phyloP scores from a whole-genome alignment of 352 stramenopile species.

The Lagenidium giganteum region DNA sequence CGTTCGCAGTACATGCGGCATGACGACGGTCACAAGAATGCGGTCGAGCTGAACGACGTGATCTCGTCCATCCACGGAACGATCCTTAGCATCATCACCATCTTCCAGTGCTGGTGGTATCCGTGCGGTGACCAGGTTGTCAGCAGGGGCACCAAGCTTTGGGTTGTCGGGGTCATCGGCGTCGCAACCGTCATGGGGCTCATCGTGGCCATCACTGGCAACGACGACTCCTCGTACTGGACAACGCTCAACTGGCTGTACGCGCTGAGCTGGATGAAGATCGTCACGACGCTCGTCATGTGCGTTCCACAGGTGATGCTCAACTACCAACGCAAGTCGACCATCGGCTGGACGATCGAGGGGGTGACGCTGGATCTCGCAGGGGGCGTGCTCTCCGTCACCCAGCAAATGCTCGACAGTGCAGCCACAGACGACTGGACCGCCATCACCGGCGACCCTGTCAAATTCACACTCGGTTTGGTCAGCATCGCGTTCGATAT shows the following conservation, averaged over 20 bases:
- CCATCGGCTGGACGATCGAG: conserved; percentile 95
- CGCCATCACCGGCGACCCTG: conserved; percentile 92
- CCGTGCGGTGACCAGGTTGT: conserved; percentile 56
- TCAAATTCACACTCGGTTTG: conserved; percentile 95
- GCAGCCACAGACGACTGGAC: conserved; percentile 89
- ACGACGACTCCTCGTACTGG: conserved; percentile 45
- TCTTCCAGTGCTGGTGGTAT: conserved; percentile 92
- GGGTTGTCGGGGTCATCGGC: conserved; percentile 42
- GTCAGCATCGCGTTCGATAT: conserved; percentile 96
- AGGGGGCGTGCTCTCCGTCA: conserved; percentile 87
- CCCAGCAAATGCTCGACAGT: conserved; percentile 93
- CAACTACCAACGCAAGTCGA: conserved; percentile 95
- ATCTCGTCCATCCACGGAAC: conserved; percentile 95
- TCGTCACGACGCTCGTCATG: conserved; percentile 94
- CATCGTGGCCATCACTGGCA: conserved; percentile 30
- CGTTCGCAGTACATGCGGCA: conserved; percentile 85
- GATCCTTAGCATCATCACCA: conserved; percentile 80
- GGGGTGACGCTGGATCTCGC: conserved; percentile 98
- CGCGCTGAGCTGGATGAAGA: conserved; percentile 92
- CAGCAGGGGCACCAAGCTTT: conserved; percentile 56
- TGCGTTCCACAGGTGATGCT: conserved; percentile 94
- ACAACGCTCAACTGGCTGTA: conserved; percentile 93
- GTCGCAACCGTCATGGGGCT: conserved; percentile 47
- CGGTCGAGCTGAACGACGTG: conserved; percentile 88
- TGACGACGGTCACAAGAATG: conserved; percentile 74